phyloP scores from a whole-genome alignment of 2,329 filamentous ascomycete genomes.

The Colletotrichum shisoi region DNA sequence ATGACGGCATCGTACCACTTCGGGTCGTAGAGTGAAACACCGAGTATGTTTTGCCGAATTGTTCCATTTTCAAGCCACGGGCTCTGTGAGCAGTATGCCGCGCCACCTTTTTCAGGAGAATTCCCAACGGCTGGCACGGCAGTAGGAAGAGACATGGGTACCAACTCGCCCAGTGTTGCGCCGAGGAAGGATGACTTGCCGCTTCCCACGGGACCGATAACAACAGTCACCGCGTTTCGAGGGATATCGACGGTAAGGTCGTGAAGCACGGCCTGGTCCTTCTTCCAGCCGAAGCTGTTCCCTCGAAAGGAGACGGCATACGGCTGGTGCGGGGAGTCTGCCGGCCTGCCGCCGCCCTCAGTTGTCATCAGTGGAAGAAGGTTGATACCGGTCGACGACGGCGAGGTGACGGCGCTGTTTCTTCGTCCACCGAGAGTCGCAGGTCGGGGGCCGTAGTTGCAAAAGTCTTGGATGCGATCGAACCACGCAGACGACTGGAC shows the following conservation, averaged over 20 bases:
- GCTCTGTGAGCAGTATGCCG: slow-evolving; percentile 24
- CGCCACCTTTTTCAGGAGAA: not conserved
- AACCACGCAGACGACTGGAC: slow-evolving; percentile 40
- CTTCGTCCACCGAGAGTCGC: too few species aligned
- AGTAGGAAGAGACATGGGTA: not conserved
- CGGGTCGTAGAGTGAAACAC: not conserved
- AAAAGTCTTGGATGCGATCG: slow-evolving; percentile 43
- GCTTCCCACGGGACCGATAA: slow-evolving; percentile 34
- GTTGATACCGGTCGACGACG: not conserved
- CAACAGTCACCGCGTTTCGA: slow-evolving; percentile 8
- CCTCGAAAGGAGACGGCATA: not conserved
- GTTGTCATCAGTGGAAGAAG: not conserved
- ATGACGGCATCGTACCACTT: slow-evolving; percentile 17
- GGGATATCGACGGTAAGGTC: not conserved
- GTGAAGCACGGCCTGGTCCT: slow-evolving; percentile 3
- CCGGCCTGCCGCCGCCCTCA: not conserved
- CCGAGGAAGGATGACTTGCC: slow-evolving; percentile 33
- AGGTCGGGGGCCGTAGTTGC: slow-evolving; percentile 7
- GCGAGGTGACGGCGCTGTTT: too few species aligned
- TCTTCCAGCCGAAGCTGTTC: slow-evolving; percentile 22
- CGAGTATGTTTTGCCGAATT: slow-evolving; percentile 17
- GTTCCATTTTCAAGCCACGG: slow-evolving; percentile 31
- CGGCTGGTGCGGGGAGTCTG: not conserved
- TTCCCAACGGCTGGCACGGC: too few species aligned
- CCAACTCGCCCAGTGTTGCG: slow-evolving; percentile 27